Percentiles rank a stretch among this genome's conserved stretches.
phyloP scores from a whole-genome alignment of 192 early-diverging fungal genomes.

The Glomus cerebriforme region DNA sequence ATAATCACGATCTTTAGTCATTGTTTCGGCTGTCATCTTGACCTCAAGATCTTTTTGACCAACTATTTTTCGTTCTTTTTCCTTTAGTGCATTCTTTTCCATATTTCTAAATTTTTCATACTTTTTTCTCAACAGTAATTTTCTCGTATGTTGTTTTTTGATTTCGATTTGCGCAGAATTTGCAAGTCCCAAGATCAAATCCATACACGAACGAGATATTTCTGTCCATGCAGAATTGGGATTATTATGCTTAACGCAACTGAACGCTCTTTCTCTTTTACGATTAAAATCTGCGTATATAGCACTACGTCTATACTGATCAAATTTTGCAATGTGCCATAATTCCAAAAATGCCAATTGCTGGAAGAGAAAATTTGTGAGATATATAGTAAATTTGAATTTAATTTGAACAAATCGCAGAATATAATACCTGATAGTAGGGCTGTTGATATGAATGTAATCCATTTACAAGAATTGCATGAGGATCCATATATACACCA shows the following conservation, averaged over 20 bases:
- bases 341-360: constrained; percentile 24
- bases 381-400: not conserved
- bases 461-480: constrained; percentile 19
- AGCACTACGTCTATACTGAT: not conserved
- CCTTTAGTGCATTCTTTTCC: not conserved
- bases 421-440: constrained; percentile 16
- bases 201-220: constrained; percentile 21
- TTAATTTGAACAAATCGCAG: not conserved
- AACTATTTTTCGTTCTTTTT: not conserved
- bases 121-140: not conserved
- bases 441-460: constrained; percentile 13
- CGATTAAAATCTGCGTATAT: constrained; percentile 21
- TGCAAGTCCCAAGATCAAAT: constrained; percentile 15
- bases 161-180: constrained; percentile 7
- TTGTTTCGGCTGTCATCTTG: not conserved
- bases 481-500: constrained; percentile 22
- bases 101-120: constrained; percentile 6
- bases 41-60: not conserved
- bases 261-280: not conserved
- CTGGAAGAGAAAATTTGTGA: not conserved
- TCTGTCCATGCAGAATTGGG: not conserved
- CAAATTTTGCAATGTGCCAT: constrained; percentile 23
- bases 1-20: constrained; percentile 15
- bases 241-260: constrained; percentile 12
- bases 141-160: not conserved